phyloP scores from a whole-genome alignment of 2,329 filamentous ascomycete genomes.

The Cladosporium sp. region DNA sequence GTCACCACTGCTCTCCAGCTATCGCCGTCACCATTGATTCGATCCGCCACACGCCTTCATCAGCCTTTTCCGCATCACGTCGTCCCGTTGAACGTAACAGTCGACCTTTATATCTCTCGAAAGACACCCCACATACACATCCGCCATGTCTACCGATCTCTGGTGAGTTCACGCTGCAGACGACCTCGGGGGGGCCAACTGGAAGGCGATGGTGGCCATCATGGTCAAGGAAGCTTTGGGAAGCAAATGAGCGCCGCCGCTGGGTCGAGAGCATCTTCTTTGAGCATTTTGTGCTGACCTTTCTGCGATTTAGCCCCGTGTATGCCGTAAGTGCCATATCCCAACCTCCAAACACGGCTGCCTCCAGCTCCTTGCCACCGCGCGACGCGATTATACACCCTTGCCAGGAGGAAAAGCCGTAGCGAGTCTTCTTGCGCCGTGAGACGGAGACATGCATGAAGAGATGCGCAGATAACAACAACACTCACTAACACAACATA shows the following conservation, averaged over 20 bases:
- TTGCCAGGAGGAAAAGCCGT: no score
- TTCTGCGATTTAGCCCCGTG: conserved; percentile 70
- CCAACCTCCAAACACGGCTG: conserved; percentile 10
- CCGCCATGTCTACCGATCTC: conserved; percentile 75
- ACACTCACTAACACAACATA: conserved; percentile 8
- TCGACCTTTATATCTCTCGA: background rate
- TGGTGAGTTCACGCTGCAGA: conserved; percentile 62
- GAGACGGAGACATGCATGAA: background rate
- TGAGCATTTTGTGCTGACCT: conserved; percentile 9
- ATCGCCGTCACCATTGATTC: conserved; percentile 18
- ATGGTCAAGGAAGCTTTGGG: conserved; percentile 19
- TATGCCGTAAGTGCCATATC: conserved; percentile 83
- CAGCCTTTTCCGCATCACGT: conserved; percentile 16
- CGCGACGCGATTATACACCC: background rate
- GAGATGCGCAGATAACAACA: background rate
- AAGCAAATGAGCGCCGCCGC: background rate
- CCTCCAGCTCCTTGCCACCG: conserved; percentile 1
- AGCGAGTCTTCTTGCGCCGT: background rate
- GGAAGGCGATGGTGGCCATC: conserved; percentile 5
- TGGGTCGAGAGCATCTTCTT: background rate
- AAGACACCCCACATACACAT: conserved; percentile 12
- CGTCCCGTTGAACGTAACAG: background rate
- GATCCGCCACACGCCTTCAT: conserved; percentile 18
- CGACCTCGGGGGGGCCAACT: conserved; percentile 22
- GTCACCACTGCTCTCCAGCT: conserved; percentile 17